A percentile compares a stretch with the other conserved stretches of the same genome.
Conservation (phyloP, 257 asterid genomes). For the Jacaranda copaia region DNA sequence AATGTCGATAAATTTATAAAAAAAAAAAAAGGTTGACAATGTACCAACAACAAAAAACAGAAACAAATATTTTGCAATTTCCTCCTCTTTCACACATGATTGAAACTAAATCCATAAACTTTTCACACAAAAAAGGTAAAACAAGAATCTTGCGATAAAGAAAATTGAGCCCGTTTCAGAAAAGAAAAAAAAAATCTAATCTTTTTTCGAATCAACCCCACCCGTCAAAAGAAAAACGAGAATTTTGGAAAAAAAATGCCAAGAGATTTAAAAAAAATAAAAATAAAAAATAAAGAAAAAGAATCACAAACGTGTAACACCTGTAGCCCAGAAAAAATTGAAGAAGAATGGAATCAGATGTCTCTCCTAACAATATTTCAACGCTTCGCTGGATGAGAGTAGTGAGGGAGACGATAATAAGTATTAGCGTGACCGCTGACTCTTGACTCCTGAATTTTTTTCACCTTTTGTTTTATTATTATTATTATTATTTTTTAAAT, state of each 20-base stretch:
- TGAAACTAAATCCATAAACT: slow-evolving; percentile 26
- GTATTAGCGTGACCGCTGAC: not conserved
- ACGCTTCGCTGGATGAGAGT: slow-evolving; percentile 11
- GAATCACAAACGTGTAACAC: slow-evolving; percentile 19
- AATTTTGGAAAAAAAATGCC: slow-evolving; percentile 29
- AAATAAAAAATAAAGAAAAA: not conserved
- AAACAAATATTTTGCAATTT: not conserved
- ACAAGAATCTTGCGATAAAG: not conserved
- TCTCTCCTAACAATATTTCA: slow-evolving; percentile 13
- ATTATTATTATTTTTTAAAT: no score
- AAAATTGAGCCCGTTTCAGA: not conserved
- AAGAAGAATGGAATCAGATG: slow-evolving; percentile 16
- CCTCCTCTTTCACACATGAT: not conserved
- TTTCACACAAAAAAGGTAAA: not conserved
- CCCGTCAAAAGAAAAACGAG: slow-evolving; percentile 26
- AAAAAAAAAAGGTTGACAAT: not conserved
- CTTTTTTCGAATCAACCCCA: slow-evolving; percentile 31
- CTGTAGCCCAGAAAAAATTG: slow-evolving; percentile 19
- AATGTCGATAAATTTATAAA: not conserved
- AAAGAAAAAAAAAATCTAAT: not conserved
- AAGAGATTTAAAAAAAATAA: not conserved
- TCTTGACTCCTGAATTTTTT: not conserved
- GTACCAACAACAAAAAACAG: not conserved
- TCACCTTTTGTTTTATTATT: no score
- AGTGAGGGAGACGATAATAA: not conserved